These are phyloP conservation scores for Phytophthora palmivora DNA, from an alignment of 352 stramenopile species.

Conservation along the genomic window DNA sequence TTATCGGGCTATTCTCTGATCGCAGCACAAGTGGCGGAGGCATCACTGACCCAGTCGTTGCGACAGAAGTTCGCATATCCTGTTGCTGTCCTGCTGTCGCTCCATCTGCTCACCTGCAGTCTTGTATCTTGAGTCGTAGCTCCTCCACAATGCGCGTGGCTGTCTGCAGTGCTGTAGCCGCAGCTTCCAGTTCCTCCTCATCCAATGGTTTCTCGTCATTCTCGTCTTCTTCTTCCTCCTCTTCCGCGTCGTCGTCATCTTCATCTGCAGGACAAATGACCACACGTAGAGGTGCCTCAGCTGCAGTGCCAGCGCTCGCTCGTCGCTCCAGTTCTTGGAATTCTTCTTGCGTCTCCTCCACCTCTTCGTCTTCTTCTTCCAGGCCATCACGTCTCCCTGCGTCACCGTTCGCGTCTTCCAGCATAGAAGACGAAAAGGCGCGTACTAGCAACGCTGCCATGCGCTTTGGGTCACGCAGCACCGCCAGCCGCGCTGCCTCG, in stretches of 20 bases:
- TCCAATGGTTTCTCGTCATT: slow-evolving; percentile 40
- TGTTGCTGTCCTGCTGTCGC: slow-evolving; percentile 39
- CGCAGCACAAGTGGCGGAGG: slow-evolving; percentile 8
- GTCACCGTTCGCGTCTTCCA: slow-evolving; percentile 17
- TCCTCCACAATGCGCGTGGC: slow-evolving; percentile 65
- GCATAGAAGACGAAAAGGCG: slow-evolving; percentile 42
- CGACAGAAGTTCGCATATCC: slow-evolving; percentile 23
- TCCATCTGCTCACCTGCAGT: slow-evolving; percentile 56
- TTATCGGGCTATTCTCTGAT: slow-evolving; percentile 3
- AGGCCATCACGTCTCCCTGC: not conserved
- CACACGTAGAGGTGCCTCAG: slow-evolving; percentile 21
- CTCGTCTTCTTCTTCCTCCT: slow-evolving; percentile 45
- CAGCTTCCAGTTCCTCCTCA: slow-evolving; percentile 52
- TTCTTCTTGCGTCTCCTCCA: slow-evolving; percentile 39
- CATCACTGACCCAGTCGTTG: slow-evolving; percentile 14
- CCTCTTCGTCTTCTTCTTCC: slow-evolving; percentile 43
- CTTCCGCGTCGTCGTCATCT: slow-evolving; percentile 47
- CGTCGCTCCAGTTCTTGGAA: slow-evolving; percentile 34
- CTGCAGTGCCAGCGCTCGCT: not conserved
- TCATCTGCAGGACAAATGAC: slow-evolving; percentile 12
- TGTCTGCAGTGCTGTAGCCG: slow-evolving; percentile 57
- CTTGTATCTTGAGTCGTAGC: slow-evolving; percentile 57
- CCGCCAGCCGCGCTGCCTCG: slow-evolving; percentile 29
- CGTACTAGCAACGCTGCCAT: slow-evolving; percentile 57
- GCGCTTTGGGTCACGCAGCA: slow-evolving; percentile 51